Percentiles rank a stretch among this genome's conserved stretches.
Conservation (phyloP, 2,329 filamentous ascomycete genomes). For the Microdochium trichocladiopsis region DNA sequence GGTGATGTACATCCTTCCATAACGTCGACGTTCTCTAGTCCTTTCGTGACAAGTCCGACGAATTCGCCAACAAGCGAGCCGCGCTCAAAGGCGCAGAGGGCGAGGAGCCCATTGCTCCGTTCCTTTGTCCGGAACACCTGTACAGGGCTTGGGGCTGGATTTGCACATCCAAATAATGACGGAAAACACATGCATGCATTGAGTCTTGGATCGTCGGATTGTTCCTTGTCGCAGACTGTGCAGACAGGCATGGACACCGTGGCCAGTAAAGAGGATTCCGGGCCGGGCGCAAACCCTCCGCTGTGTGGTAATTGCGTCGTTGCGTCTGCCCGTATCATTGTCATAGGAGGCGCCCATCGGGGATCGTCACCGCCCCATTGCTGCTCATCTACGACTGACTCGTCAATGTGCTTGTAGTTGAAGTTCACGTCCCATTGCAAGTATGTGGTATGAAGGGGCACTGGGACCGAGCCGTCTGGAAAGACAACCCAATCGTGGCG, state of each 20-base stretch:
- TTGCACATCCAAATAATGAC: slow-evolving; percentile 38
- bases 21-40: slow-evolving; percentile 43
- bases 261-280: slow-evolving; percentile 13
- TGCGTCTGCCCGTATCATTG: slow-evolving; percentile 1
- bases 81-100: slow-evolving; percentile 38
- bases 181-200: slow-evolving; percentile 48
- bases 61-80: slow-evolving; percentile 48
- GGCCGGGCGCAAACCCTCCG: background rate
- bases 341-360: slow-evolving; percentile 26
- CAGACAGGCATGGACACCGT: slow-evolving; percentile 24
- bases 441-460: slow-evolving; percentile 38
- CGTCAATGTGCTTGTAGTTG: slow-evolving; percentile 39
- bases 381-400: slow-evolving; percentile 38
- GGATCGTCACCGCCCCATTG: slow-evolving; percentile 43
- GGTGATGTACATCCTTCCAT: slow-evolving; percentile 36
- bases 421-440: slow-evolving; percentile 37
- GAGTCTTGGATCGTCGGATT: slow-evolving; percentile 38
- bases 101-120: slow-evolving; percentile 45
- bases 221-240: slow-evolving; percentile 34
- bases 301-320: background rate
- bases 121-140: slow-evolving; percentile 47
- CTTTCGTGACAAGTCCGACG: slow-evolving; percentile 45
- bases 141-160: slow-evolving; percentile 30
- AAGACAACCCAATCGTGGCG: slow-evolving; percentile 45
- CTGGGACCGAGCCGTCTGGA: slow-evolving; percentile 27